Evolutionary conservation across 2,329 filamentous ascomycete genomes (phyloP).

Genomic region (Arthrobotrys sphaeroides): DNA sequence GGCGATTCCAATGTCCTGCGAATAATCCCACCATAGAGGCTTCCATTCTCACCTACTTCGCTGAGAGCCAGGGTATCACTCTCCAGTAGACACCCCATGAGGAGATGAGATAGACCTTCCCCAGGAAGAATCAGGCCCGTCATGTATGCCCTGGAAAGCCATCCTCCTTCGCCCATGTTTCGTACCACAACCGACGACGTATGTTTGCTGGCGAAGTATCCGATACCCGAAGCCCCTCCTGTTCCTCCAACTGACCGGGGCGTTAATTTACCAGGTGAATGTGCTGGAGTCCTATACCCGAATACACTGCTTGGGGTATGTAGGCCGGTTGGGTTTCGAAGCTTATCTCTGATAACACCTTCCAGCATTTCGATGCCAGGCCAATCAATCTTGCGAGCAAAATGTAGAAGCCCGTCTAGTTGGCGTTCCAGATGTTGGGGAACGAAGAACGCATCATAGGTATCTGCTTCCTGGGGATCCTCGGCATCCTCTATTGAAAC

Average conservation of each 20-base stretch:
- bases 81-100: slow-evolving; percentile 74
- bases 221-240: slow-evolving; percentile 60
- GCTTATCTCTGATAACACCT: slow-evolving; percentile 65
- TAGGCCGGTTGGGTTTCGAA: slow-evolving; percentile 55
- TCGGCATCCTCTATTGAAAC: slow-evolving; percentile 51
- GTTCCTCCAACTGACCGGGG: slow-evolving; percentile 60
- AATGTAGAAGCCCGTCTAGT: slow-evolving; percentile 71
- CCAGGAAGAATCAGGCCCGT: slow-evolving; percentile 73
- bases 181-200: slow-evolving; percentile 58
- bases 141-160: slow-evolving; percentile 74
- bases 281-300: slow-evolving; percentile 57
- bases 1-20: slow-evolving; percentile 64
- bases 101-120: slow-evolving; percentile 70
- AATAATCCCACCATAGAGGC: slow-evolving; percentile 71
- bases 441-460: slow-evolving; percentile 57
- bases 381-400: slow-evolving; percentile 72
- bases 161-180: slow-evolving; percentile 70
- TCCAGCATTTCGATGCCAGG: slow-evolving; percentile 68
- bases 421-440: slow-evolving; percentile 70
- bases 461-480: slow-evolving; percentile 38
- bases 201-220: slow-evolving; percentile 32
- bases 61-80: slow-evolving; percentile 70
- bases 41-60: slow-evolving; percentile 70
- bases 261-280: slow-evolving; percentile 58
- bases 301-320: slow-evolving; percentile 55